Evolutionary conservation across 1,139 yeast species (phyloP), one percentile per base, ranked within the genome.

Genomic region (Debaryomyces sp.): DNA sequence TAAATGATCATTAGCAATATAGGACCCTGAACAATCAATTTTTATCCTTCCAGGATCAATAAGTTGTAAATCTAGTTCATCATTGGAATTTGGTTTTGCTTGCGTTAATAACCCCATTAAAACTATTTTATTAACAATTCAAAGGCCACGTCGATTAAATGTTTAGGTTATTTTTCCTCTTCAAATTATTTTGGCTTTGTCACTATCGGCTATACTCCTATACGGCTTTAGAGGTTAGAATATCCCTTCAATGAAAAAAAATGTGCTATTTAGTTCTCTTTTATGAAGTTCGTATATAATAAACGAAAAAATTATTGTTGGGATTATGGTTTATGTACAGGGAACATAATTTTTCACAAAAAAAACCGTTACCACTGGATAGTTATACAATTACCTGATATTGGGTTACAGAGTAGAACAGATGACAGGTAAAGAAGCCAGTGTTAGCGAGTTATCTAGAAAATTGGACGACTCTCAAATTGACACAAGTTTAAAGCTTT

Each of bases 11-110:
- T 76, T 76, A 48, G 78, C 80, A 13, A 76, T 76, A 51, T 66
- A 76, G 0, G 80, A 79, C 1, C 80, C 80, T 2, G 77, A 71
- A 54, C 79, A 73, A 50, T 75, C 80, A 40, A 75, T 75, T 48
- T 64, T 66, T 41, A 75, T 71, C 26, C 77, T 73, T 5, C 80
- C 80, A 4, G 71, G 71, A 50, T 60, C 62, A 5, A 61, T 74
- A 34, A 54, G 56, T 41, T 67, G 66, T 45, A 72, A 61, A 49
- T 67, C 59, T 17, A 66, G 48, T 36, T 61, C 65, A 9, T 48
- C 47, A 12, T 21, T 35, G 30, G 43, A 41, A 26, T 13, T 39
- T 29, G 32, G 36, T 30, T 41, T 29, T 26, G 9, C 17, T 13
- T 41, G 36, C 18, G 36, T 41, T 30, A 41, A 18, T 30, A 41